Conservation (phyloP, 1,284 basidiomycete genomes). For the Papiliotrema fonsecae region DNA sequence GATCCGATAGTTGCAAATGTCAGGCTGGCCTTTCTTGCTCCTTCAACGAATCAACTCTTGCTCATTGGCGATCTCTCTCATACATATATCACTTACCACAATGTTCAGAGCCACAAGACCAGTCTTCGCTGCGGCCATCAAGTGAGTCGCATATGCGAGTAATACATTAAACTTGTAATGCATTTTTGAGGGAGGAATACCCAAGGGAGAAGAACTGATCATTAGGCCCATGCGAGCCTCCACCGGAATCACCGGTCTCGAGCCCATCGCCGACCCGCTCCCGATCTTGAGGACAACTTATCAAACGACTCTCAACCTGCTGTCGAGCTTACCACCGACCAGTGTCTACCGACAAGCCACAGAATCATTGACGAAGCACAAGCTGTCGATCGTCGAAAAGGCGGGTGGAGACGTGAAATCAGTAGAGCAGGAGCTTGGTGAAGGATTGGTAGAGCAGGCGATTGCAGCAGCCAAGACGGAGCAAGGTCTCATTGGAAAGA, state of each 20-base stretch:
- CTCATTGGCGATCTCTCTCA: neutral
- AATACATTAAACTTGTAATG: neutral
- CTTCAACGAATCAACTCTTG: neutral
- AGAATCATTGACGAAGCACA: constrained; percentile 78
- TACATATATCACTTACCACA: constrained; percentile 6
- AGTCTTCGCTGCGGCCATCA: constrained; percentile 49
- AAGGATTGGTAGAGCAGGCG: constrained; percentile 44
- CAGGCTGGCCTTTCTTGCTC: neutral
- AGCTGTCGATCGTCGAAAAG: constrained; percentile 67
- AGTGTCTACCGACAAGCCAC: constrained; percentile 88
- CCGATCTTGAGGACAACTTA: constrained; percentile 72
- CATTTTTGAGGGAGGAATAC: too few relatives aligned
- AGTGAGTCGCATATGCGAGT: constrained; percentile 19
- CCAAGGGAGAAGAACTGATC: neutral
- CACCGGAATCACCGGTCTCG: constrained; percentile 66
- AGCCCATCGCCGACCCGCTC: constrained; percentile 59
- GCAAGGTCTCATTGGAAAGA: constrained; percentile 68
- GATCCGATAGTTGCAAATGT: too few relatives aligned
- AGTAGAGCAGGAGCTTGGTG: constrained; percentile 61
- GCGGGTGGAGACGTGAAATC: constrained; percentile 62
- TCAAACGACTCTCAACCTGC: constrained; percentile 67
- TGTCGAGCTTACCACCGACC: constrained; percentile 66
- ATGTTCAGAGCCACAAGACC: constrained; percentile 79
- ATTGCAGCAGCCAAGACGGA: constrained; percentile 81
- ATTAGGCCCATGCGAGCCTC: constrained; percentile 58